Conservation (phyloP, 768 basidiomycete species). For the Boletus vinaceobasis region DNA sequence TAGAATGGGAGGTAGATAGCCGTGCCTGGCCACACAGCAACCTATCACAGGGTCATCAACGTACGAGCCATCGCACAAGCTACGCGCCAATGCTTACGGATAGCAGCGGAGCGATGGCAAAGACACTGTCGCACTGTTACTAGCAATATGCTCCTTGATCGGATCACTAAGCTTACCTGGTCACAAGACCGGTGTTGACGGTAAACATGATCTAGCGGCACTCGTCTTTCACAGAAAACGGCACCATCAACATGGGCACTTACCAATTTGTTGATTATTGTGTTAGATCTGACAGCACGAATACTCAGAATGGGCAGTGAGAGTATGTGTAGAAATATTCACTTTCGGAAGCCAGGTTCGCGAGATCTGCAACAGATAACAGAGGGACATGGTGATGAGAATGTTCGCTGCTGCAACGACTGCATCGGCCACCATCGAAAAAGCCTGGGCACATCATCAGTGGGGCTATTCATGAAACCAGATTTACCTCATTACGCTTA, state of each 20-base stretch:
- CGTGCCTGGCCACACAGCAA: conserved; percentile 38
- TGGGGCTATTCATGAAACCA: not conserved
- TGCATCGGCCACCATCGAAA: conserved; percentile 56
- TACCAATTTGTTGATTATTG: conserved; percentile 49
- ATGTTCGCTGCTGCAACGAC: conserved; percentile 51
- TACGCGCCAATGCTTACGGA: conserved; percentile 35
- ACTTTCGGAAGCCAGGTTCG: conserved; percentile 56
- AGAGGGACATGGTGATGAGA: conserved; percentile 47
- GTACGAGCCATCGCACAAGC: not conserved
- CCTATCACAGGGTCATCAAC: conserved; percentile 32
- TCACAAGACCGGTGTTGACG: conserved; percentile 41
- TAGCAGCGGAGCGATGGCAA: conserved; percentile 55
- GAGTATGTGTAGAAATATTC: not conserved
- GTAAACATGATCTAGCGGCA: conserved; percentile 45
- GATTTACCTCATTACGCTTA: conserved; percentile 38
- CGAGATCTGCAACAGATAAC: conserved; percentile 43
- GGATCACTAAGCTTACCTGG: conserved; percentile 14
- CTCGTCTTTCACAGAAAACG: not conserved
- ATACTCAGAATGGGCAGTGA: not conserved
- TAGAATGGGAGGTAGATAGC: no score
- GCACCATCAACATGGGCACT: not conserved
- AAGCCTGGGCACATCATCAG: conserved; percentile 16
- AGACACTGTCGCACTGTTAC: conserved; percentile 35
- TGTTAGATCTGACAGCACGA: conserved; percentile 38
- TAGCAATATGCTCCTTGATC: not conserved